phyloP scores from a whole-genome alignment of 176 grass and related monocot species.

The Themeda triandra region DNA sequence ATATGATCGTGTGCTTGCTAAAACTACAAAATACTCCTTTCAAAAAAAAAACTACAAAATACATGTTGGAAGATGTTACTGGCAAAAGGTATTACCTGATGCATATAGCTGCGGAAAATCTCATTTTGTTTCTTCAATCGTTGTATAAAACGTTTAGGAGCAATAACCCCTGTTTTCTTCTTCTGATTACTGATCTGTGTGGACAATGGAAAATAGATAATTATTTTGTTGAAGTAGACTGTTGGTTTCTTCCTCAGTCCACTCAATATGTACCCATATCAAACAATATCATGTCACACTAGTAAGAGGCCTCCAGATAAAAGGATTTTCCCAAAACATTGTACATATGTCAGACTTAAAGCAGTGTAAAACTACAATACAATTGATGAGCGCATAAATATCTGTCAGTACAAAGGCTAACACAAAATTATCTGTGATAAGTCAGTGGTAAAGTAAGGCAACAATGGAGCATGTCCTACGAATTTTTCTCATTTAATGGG shows the following conservation, averaged over 20 bases:
- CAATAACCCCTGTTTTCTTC: conserved; percentile 96
- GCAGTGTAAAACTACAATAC: neutral
- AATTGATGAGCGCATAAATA: neutral
- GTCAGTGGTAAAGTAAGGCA: neutral
- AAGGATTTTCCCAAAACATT: neutral
- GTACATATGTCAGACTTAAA: neutral
- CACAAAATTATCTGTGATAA: neutral
- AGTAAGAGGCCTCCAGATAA: neutral
- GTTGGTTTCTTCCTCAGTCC: neutral
- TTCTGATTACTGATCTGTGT: conserved; percentile 92
- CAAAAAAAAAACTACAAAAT: neutral
- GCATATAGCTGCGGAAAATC: conserved; percentile 97
- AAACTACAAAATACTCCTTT: neutral
- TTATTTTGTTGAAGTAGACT: neutral
- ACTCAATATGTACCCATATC: neutral
- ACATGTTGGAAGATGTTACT: neutral
- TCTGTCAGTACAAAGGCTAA: neutral
- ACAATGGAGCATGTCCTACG: neutral
- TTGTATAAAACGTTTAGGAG: conserved; percentile 94
- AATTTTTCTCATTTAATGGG: neutral
- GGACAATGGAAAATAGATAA: neutral
- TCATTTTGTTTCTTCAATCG: conserved; percentile 97
- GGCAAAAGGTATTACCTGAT: conserved; percentile 62
- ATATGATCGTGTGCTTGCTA: neutral
- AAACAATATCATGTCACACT: conserved; percentile 3